phyloP scores from a whole-genome alignment of 768 basidiomycete species.

The Cantharellus cinnabarinus region DNA sequence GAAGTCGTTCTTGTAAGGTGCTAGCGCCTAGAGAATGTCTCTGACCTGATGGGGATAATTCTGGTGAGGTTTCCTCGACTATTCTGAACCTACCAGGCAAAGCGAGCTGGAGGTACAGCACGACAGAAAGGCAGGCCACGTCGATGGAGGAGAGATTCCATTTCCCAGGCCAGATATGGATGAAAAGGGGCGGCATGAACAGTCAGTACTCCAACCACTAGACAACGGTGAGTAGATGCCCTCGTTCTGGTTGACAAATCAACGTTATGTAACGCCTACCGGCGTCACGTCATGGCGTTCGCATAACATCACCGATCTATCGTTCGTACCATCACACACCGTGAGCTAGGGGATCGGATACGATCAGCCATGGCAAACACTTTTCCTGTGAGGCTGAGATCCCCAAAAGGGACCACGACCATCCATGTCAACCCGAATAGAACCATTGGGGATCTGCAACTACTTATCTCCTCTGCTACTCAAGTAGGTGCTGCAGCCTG shows the following conservation, averaged over 20 bases:
- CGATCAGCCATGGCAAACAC: too few species aligned
- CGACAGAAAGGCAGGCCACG: slow-evolving; percentile 39
- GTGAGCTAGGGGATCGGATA: too few species aligned
- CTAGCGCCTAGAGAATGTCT: not conserved
- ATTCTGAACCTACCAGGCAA: slow-evolving; percentile 50
- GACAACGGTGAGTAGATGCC: too few species aligned
- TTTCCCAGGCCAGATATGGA: slow-evolving; percentile 52
- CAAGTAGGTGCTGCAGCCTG: not conserved
- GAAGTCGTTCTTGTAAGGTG: not conserved
- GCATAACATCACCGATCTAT: too few species aligned
- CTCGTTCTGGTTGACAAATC: too few species aligned
- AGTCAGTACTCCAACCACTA: too few species aligned
- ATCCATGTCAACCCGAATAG: slow-evolving; percentile 46
- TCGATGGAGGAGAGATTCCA: slow-evolving; percentile 51
- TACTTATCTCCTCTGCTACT: slow-evolving; percentile 42
- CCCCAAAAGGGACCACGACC: slow-evolving; percentile 18
- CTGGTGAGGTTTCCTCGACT: slow-evolving; percentile 42
- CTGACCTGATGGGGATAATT: slow-evolving; percentile 49
- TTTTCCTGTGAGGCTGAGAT: too few species aligned
- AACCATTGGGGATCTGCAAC: slow-evolving; percentile 57
- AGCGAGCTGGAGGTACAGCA: slow-evolving; percentile 46
- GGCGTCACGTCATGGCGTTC: too few species aligned
- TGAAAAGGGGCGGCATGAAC: not conserved
- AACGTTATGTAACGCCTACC: too few species aligned
- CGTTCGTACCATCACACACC: too few species aligned